These are phyloP conservation scores for Nothophaeocryptopus gaeumannii DNA, from an alignment of 2,329 filamentous ascomycete genomes.

Conservation along the genomic window DNA sequence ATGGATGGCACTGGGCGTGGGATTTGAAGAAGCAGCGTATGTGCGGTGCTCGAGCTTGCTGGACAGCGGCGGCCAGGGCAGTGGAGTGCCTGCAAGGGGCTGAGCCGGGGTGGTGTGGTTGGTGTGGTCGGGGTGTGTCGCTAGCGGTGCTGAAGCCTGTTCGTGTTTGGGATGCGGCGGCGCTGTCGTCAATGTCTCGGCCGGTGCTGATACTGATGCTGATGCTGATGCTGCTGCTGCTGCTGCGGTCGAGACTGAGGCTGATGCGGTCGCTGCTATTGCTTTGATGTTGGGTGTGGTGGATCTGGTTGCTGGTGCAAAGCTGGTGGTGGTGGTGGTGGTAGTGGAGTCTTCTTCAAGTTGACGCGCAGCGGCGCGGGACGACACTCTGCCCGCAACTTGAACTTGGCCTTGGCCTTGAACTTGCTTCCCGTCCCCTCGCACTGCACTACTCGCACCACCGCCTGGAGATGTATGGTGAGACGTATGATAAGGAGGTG, in stretches of 20 bases:
- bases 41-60: background rate
- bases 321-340: too few relatives aligned
- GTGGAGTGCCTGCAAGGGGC: conserved; percentile 1
- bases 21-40: too few relatives aligned
- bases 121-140: background rate
- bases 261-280: conserved; percentile 1
- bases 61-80: conserved; percentile 1
- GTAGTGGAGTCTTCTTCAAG: background rate
- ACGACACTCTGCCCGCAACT: background rate
- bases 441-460: too few relatives aligned
- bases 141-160: background rate
- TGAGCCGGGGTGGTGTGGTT: background rate
- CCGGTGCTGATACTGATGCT: conserved; percentile 2
- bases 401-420: background rate
- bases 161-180: background rate
- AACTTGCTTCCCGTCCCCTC: background rate
- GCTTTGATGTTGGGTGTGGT: background rate
- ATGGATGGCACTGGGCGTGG: background rate
- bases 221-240: conserved; percentile 1
- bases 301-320: conserved; percentile 1
- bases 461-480: background rate
- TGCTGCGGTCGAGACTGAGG: background rate
- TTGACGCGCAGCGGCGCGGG: conserved; percentile 3
- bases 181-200: background rate
- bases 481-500: background rate